Evolutionary conservation across 140 eudicot genomes (phyloP).

Genomic region (Erigeron philadelphicus): DNA sequence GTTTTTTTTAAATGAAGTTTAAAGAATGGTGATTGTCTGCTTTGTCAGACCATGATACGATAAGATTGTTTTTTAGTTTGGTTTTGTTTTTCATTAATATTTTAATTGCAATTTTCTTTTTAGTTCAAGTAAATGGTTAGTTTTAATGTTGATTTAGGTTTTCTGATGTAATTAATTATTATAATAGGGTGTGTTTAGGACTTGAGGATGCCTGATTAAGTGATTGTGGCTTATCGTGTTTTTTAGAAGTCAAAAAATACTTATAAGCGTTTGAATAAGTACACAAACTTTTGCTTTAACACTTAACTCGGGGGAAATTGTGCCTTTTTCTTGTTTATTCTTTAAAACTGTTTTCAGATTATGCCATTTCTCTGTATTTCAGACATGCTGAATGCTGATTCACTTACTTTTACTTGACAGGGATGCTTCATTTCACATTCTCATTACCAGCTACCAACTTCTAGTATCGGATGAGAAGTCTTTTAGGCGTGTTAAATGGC

Average conservation of each 20-base stretch:
- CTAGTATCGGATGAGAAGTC: slow-evolving; percentile 88
- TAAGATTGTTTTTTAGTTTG: too few relatives aligned
- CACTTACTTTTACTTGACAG: slow-evolving; percentile 37
- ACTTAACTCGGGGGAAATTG: not conserved
- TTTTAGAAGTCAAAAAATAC: too few relatives aligned
- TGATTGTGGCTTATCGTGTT: too few relatives aligned
- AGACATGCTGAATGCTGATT: slow-evolving; percentile 23
- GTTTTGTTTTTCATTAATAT: not conserved
- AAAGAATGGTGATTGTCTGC: too few relatives aligned
- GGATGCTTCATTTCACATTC: slow-evolving; percentile 98
- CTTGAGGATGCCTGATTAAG: too few relatives aligned
- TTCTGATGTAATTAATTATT: too few relatives aligned
- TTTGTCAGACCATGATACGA: too few relatives aligned
- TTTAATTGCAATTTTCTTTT: slow-evolving; percentile 3
- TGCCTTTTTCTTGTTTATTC: not conserved
- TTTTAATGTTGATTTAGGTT: too few relatives aligned
- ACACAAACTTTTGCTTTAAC: too few relatives aligned
- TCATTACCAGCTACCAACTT: slow-evolving; percentile 90
- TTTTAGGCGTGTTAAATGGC: slow-evolving; percentile 95
- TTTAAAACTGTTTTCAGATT: slow-evolving; percentile 10
- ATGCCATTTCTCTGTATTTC: not conserved
- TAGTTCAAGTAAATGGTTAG: not conserved
- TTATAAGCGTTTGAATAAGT: too few relatives aligned
- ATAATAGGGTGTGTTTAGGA: too few relatives aligned
- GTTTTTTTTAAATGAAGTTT: too few relatives aligned